phyloP scores from a whole-genome alignment of 2,329 filamentous ascomycete genomes.

The Arachnomyces sp. region DNA sequence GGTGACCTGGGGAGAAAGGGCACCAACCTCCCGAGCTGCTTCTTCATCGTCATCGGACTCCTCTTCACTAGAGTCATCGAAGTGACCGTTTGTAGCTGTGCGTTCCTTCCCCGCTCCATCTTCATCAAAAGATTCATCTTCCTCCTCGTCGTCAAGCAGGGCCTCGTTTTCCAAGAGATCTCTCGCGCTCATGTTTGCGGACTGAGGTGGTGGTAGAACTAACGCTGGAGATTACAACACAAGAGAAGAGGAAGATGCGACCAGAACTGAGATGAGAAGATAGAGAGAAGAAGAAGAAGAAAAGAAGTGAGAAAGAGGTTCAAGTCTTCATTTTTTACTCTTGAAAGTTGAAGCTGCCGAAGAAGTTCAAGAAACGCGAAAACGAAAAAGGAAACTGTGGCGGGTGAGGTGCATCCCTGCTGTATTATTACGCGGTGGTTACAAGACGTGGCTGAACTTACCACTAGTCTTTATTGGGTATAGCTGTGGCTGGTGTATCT shows the following conservation, averaged over 20 bases:
- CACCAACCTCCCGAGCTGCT: slow-evolving; percentile 62
- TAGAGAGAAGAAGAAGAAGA: no score
- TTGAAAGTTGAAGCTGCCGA: no score
- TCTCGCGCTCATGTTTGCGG: slow-evolving; percentile 46
- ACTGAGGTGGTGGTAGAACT: not conserved
- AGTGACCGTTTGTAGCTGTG: slow-evolving; percentile 35
- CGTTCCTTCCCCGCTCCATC: slow-evolving; percentile 49
- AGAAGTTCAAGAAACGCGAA: no score
- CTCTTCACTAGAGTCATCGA: slow-evolving; percentile 84
- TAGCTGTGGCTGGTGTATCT: no score
- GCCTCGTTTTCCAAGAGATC: slow-evolving; percentile 79
- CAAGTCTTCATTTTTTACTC: no score
- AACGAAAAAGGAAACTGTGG: no score
- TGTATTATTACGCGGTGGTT: no score
- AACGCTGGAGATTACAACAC: not conserved
- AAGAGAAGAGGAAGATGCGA: not conserved
- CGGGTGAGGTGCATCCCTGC: no score
- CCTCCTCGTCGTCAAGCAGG: slow-evolving; percentile 74
- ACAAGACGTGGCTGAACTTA: no score
- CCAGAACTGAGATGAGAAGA: no score
- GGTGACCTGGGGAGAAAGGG: not conserved
- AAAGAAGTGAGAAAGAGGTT: no score
- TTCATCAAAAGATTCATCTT: slow-evolving; percentile 75
- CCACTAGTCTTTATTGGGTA: no score
- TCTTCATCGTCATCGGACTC: slow-evolving; percentile 89